Base-by-base conservation (phyloP, 139 green algal genomes). In the Chlamydomonas sphaeroides region DNA sequence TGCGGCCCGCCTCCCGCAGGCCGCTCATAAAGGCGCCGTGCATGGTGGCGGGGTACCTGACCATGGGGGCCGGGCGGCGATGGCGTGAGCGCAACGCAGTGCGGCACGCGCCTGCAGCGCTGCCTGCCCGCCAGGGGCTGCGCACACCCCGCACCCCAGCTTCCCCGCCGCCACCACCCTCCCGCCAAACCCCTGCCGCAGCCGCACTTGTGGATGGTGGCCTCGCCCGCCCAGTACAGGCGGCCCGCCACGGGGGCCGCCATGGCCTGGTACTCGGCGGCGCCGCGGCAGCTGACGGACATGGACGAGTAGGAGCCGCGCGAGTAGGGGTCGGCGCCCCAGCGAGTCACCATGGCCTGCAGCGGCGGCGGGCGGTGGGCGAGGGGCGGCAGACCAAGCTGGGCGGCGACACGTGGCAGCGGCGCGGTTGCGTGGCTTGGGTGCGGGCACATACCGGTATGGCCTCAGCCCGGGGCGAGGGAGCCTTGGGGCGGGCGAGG, bases 1-100 rank as follows among this genome's bases (percentile, higher is more conserved):
- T 74, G 33, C 67, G 51, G 6, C 79, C 77, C 35, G 77, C 77
- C 83, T 95, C 92, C 15, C 93, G 67, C 53, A 94, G 62, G 0
- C 96, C 96, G 0, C 91, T 93, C 32, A 93, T 62, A 86, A 96
- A 98, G 36, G 97, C 97, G 23, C 97, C 97, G 79, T 99, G 97
- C 96, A 99, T 99, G 39, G 97, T 99, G 65, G 97, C 97, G 3
- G 96, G 97, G 87, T 80, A 80, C 72, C 72, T 79, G 72, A 8
- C 21, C 45, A 8, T 14, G 45, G 45, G 45, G 45, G n/a, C n/a
- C n/a, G n/a, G n/a, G n/a, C n/a, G n/a, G n/a, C n/a, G n/a, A n/a
- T n/a, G n/a, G n/a, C n/a, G n/a, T n/a, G n/a, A n/a, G n/a, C n/a
- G n/a, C n/a, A n/a, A n/a, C n/a, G n/a, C n/a, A n/a, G n/a, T n/a